Base-by-base conservation (phyloP, 495 filamentous ascomycete genomes). In the Achaetomiella virescens region DNA sequence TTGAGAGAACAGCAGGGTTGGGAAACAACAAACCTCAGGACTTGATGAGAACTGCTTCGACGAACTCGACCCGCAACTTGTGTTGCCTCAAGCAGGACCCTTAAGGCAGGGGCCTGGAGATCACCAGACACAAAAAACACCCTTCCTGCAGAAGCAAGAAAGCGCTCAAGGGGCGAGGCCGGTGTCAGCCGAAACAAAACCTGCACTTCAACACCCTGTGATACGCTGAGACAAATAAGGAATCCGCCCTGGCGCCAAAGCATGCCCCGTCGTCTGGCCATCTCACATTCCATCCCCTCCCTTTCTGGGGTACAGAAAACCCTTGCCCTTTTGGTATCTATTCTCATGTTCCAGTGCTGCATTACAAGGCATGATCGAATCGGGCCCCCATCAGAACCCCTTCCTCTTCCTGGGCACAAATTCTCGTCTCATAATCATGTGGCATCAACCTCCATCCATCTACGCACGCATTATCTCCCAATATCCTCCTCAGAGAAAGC, bases 321-420 rank as follows among this genome's bases (percentile, higher is more conserved):
- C 20, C 9, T 52, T 38, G 50, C 54, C 47, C 43, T 59, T 48
- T 58, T 61, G 62, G 61, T 64, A 64, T 64, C 58, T 64, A 61
- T 49, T 43, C 55, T 25, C 31, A 51, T 62, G 33, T 17, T 35
- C 48, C 18, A 50, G 17, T 52, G 36, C 49, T 51, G 46, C 52
- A 60, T 44, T 60, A 60, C 51, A 54, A 57, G 55, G 44, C 51
- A 44, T 31, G 42, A 40, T 31, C 21, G 47, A 17, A 48, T 40
- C 22, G 37, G 41, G 43, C 14, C 37, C 52, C 43, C 56, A 49
- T 35, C 29, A 55, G 49, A 54, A 49, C 42, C 18, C 44, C 37
- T 36, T 9, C 42, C 18, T 44, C 31, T 42, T 27, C 60, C 48
- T 36, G n/a, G 20, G 29, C 47, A 48, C 47, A 52, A 42, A 40